phyloP scores from a whole-genome alignment of 2,329 filamentous ascomycete genomes.

The Xenoacremonium recifei region DNA sequence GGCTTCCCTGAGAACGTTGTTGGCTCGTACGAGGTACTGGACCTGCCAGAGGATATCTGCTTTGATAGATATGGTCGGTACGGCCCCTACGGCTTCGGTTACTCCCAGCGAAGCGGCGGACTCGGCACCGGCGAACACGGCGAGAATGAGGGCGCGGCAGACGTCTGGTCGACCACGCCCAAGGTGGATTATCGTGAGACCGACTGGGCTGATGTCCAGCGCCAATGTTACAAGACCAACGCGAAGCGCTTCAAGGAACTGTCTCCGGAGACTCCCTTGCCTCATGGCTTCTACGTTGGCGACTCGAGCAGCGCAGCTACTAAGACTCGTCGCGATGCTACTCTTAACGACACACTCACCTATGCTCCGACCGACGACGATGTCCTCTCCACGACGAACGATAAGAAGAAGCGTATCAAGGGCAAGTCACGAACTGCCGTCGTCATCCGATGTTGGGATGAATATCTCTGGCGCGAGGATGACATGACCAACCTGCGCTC shows the following conservation, averaged over 20 bases:
- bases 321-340: conserved; percentile 11
- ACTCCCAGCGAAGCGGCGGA: conserved; percentile 74
- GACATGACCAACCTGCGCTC: conserved; percentile 80
- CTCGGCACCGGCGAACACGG: conserved; percentile 83
- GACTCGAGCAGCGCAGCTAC: conserved; percentile 22
- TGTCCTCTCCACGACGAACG: conserved; percentile 1
- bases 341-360: conserved; percentile 17
- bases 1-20: conserved; percentile 83
- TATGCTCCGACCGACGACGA: conserved; percentile 8
- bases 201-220: conserved; percentile 77
- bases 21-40: conserved; percentile 82
- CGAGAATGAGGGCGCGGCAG: conserved; percentile 75
- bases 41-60: conserved; percentile 80
- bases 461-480: conserved; percentile 75
- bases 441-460: conserved; percentile 79
- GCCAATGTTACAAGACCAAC: conserved; percentile 71
- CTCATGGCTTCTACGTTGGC: conserved; percentile 52
- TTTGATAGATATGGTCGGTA: conserved; percentile 89
- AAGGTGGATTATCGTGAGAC: conserved; percentile 76
- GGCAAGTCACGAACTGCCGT: conserved; percentile 60
- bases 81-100: conserved; percentile 87
- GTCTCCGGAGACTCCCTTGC: conserved; percentile 36
- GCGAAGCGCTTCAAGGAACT: conserved; percentile 62
- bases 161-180: conserved; percentile 69
- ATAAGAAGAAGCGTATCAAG: conserved; percentile 4